phyloP scores from a whole-genome alignment of 2,329 filamentous ascomycete species.

The Dryadomyces quercivorus region DNA sequence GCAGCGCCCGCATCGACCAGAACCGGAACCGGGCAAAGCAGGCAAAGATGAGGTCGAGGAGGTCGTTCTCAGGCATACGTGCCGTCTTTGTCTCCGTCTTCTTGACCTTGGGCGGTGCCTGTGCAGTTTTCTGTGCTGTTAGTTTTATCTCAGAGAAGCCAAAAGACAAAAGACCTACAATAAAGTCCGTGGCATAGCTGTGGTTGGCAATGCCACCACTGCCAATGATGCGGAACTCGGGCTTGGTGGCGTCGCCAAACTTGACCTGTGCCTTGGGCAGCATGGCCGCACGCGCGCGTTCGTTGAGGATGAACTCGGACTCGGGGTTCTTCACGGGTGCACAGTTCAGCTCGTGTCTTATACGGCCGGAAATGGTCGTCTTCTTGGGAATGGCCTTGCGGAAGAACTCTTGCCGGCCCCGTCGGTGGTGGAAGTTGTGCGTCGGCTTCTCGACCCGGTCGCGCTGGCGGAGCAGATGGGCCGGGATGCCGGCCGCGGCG shows the following conservation, averaged over 20 bases:
- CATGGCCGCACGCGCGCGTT: conserved; percentile 45
- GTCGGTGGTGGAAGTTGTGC: conserved; percentile 18
- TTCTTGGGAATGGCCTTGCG: conserved; percentile 69
- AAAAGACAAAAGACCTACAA: conserved; percentile 34
- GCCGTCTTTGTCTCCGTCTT: conserved; percentile 72
- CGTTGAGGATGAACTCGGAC: conserved; percentile 48
- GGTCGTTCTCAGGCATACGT: conserved; percentile 78
- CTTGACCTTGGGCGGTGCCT: conserved; percentile 39
- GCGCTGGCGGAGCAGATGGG: conserved; percentile 33
- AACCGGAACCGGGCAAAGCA: conserved; percentile 80
- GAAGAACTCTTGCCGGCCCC: conserved; percentile 39
- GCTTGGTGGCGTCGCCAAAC: conserved; percentile 37
- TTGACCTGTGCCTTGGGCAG: conserved; percentile 45
- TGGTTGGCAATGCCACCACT: conserved; percentile 39
- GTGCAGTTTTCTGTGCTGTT: conserved; percentile 33
- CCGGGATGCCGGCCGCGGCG: conserved; percentile 45
- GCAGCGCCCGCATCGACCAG: conserved; percentile 86
- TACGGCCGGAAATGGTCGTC: conserved; percentile 60
- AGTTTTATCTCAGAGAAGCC: background rate
- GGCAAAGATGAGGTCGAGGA: conserved; percentile 73
- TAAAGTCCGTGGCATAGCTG: conserved; percentile 35
- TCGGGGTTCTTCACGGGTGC: conserved; percentile 61
- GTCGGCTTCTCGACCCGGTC: conserved; percentile 32
- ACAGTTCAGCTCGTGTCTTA: conserved; percentile 66
- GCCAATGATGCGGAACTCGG: conserved; percentile 39